Evolutionary conservation across 2,329 filamentous ascomycete genomes (phyloP), one percentile per base, ranked within the genome.

Genomic region (Apiospora aurea): DNA sequence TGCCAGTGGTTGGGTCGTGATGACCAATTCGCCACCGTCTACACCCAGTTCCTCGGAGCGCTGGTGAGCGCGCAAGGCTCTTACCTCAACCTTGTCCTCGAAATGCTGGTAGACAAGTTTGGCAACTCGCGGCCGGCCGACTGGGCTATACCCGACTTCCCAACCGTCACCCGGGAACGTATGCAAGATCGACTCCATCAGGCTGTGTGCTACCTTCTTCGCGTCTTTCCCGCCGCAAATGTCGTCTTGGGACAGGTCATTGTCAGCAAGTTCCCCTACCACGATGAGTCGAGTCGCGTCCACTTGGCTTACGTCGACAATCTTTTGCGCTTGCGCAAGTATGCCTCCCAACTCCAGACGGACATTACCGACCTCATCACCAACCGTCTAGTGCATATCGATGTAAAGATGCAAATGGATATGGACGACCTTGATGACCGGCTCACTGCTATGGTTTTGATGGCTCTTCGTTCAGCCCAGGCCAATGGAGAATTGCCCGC

Each of bases 371-470:
- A 94, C 71, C 85, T 97, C 16, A 92, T 98, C 67, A 92, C 95
- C 57, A 93, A 96, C 76, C 92, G 94, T 74, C 87, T 98, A 10
- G 94, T 98, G 78, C 96, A 96, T 82, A 94, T 98, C 72, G 96
- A 99, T 80, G 94, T 97, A 0, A 94, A 98, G 80, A 96, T 98
- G 81, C 96, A 98, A 82, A 89, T 95, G 69, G 95, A 98, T 78
- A 85, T 98, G 78, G 95, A 98, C 74, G 95, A 98, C 77, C 85
- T 97, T 73, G 96, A 98, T 74, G 96, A 98, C 74, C 94, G 97
- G 71, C 87, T 94, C 13, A 93, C 94, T 71, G 91, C 95, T 34
- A 90, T 91, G 70, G 89, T 96, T 24, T 87, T 93, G 69, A 86
- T 87, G 79, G 89, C 86, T 69, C 81, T 88, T 24, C 80, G 82